phyloP scores from a whole-genome alignment of 805 yeast genomes.

The Wickerhamomyces ciferrii region DNA sequence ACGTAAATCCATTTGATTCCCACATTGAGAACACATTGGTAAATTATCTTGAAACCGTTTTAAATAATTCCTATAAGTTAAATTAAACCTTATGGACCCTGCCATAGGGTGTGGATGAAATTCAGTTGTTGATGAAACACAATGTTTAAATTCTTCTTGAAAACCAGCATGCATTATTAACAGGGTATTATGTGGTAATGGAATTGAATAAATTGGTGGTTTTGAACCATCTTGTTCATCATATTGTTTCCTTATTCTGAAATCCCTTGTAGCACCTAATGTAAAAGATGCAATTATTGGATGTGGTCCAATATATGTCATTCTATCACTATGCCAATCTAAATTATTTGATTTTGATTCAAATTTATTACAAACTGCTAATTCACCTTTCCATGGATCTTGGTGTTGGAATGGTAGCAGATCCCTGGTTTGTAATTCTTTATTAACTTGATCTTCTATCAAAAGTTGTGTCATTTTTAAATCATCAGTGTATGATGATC shows the following conservation, averaged over 20 bases:
- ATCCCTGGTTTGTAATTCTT: constrained; percentile 24
- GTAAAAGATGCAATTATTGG: constrained; percentile 63
- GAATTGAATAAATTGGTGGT: constrained; percentile 42
- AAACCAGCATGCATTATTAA: constrained; percentile 74
- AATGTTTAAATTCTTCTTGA: constrained; percentile 71
- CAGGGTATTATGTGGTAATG: constrained; percentile 66
- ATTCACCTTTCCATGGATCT: constrained; percentile 44
- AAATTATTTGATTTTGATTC: constrained; percentile 43
- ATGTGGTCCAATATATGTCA: constrained; percentile 69
- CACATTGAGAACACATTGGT: constrained; percentile 40
- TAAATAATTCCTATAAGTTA: constrained; percentile 60
- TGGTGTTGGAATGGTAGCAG: constrained; percentile 32
- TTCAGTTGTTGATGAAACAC: constrained; percentile 42
- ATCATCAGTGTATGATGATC: constrained; percentile 31
- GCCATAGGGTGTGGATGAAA: constrained; percentile 42
- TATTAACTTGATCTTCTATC: constrained; percentile 35
- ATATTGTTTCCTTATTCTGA: constrained; percentile 46
- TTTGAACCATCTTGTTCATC: constrained; percentile 20
- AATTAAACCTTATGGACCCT: constrained; percentile 49
- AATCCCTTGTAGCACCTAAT: constrained; percentile 66
- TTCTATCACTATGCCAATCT: constrained; percentile 74
- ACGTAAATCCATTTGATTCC: constrained; percentile 44
- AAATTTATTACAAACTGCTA: constrained; percentile 54
- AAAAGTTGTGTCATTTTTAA: constrained; percentile 34
- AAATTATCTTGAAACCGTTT: constrained; percentile 26